Evolutionary conservation across 129 eudicot species (phyloP).

Genomic region (Scalesia atractyloides): DNA sequence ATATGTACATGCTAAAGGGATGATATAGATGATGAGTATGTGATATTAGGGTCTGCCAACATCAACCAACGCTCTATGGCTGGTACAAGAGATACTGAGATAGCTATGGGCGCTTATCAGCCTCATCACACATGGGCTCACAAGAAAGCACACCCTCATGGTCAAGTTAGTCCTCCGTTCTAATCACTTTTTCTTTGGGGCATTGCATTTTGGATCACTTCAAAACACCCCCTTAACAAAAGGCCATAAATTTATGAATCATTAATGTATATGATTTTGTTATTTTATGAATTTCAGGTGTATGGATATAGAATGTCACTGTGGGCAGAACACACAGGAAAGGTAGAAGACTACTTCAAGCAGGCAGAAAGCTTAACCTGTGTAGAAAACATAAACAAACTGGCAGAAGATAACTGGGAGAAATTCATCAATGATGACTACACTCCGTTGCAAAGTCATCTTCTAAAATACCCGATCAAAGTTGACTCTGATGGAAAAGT

Average conservation of each 20-base stretch:
- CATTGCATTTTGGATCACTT: neutral
- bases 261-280: neutral
- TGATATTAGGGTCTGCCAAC: conserved; percentile 86
- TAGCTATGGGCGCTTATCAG: conserved; percentile 96
- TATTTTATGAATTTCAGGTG: conserved; percentile 43
- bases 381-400: conserved; percentile 54
- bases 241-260: neutral
- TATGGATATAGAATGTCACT: conserved; percentile 94
- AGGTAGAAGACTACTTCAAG: conserved; percentile 52
- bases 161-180: conserved; percentile 57
- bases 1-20: conserved; percentile 93
- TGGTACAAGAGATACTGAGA: conserved; percentile 96
- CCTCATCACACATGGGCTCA: conserved; percentile 77
- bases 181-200: neutral
- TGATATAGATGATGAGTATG: conserved; percentile 94
- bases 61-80: conserved; percentile 97
- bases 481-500: conserved; percentile 65
- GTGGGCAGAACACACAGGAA: conserved; percentile 91
- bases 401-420: conserved; percentile 81
- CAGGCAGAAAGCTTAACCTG: conserved; percentile 58
- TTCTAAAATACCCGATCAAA: conserved; percentile 73
- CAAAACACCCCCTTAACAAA: neutral
- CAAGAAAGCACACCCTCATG: conserved; percentile 64
- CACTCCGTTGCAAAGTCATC: conserved; percentile 72
- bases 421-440: conserved; percentile 50